phyloP scores from a whole-genome alignment of 2,329 filamentous ascomycete species.

The Ophiostoma piceae region DNA sequence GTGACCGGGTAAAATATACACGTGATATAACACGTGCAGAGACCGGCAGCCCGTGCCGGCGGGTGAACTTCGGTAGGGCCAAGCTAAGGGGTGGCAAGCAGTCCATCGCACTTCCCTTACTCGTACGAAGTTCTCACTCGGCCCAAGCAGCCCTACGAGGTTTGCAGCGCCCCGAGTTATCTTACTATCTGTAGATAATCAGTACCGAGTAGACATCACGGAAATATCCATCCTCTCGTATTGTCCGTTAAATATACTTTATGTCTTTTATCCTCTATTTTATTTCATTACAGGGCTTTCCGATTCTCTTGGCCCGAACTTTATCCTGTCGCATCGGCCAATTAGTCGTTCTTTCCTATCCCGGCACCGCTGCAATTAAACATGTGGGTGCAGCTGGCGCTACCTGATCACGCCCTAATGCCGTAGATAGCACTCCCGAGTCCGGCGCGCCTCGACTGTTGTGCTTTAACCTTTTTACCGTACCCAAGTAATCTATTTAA shows the following conservation, averaged over 20 bases:
- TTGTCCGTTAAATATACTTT: not conserved
- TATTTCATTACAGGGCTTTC: not conserved
- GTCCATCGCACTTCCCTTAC: not conserved
- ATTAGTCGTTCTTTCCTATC: not conserved
- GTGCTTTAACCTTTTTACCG: not conserved
- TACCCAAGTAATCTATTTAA: not conserved
- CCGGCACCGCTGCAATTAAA: slow-evolving; percentile 1
- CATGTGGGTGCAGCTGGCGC: not conserved
- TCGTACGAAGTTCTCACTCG: not conserved
- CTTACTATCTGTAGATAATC: no score
- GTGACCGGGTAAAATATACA: not conserved
- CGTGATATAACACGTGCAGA: not conserved
- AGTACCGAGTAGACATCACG: not conserved
- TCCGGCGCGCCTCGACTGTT: not conserved
- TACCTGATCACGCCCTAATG: not conserved
- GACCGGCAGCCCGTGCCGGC: not conserved
- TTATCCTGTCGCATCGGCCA: slow-evolving; percentile 6
- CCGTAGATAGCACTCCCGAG: not conserved
- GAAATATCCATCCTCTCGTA: not conserved
- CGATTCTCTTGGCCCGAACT: not conserved
- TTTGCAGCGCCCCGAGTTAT: not conserved
- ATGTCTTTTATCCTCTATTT: not conserved
- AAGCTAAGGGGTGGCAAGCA: not conserved
- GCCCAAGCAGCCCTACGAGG: not conserved
- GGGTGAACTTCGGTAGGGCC: not conserved